phyloP scores from a whole-genome alignment of 2,329 filamentous ascomycete genomes.

The Cladosporium halotolerans region DNA sequence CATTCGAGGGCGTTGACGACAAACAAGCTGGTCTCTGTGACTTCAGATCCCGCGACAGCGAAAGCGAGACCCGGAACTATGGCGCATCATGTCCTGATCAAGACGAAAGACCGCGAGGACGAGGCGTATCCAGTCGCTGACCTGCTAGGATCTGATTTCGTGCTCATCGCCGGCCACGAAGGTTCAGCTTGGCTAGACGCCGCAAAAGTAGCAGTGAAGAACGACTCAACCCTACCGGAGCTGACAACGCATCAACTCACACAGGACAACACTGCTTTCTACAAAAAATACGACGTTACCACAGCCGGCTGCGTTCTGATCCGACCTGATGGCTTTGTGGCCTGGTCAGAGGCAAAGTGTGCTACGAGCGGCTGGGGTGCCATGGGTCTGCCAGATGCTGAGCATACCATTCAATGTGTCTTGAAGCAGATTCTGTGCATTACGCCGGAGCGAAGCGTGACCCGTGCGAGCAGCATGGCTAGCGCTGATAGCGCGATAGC shows the following conservation, averaged over 20 bases:
- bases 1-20: constrained; percentile 12
- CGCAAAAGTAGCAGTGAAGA: not conserved
- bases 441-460: not conserved
- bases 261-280: not conserved
- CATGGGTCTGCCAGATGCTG: constrained; percentile 1
- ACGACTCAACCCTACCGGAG: not conserved
- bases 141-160: constrained; percentile 11
- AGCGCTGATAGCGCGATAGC: constrained; percentile 1
- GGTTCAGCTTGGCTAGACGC: constrained; percentile 7
- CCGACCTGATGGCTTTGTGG: constrained; percentile 2
- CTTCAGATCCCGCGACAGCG: constrained; percentile 9
- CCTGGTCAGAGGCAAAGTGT: constrained; percentile 5
- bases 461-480: not conserved
- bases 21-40: constrained; percentile 1
- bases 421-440: constrained; percentile 5
- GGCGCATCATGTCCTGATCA: constrained; percentile 11
- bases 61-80: constrained; percentile 12
- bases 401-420: constrained; percentile 1
- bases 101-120: not conserved
- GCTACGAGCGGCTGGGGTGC: constrained; percentile 1
- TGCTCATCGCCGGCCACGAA: constrained; percentile 10
- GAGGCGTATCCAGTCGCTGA: constrained; percentile 11
- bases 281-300: not conserved
- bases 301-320: not conserved
- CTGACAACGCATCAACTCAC: constrained; percentile 1